Evolutionary conservation across 164 flowering plant genomes (phyloP).

Genomic region (Litsea cubeba): DNA sequence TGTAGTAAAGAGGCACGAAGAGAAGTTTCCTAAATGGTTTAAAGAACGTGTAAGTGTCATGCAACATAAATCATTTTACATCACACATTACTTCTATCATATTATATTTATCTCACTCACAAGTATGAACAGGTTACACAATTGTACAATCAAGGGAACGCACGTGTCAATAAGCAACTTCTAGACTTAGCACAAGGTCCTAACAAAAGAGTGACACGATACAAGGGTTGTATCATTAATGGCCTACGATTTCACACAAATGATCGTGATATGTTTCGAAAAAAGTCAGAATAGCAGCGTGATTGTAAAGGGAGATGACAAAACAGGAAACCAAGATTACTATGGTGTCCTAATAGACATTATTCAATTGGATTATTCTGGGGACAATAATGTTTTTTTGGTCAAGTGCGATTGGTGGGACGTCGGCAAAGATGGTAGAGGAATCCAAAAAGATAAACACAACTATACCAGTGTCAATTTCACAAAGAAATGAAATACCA

Average conservation of each 20-base stretch:
- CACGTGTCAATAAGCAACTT: neutral
- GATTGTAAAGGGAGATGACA: neutral
- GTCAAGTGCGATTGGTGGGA: neutral
- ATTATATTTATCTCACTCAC: no score
- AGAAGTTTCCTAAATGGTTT: neutral
- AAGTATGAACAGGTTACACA: no score
- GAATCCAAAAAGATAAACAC: neutral
- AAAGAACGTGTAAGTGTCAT: neutral
- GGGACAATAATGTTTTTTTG: neutral
- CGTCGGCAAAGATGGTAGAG: neutral
- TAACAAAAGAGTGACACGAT: neutral
- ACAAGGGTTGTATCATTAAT: neutral
- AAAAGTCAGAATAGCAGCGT: neutral
- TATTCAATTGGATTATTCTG: neutral
- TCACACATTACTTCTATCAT: neutral
- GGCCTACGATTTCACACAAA: neutral
- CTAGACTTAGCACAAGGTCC: no score
- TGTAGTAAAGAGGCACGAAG: neutral
- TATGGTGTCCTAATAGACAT: neutral
- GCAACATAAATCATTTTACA: no score
- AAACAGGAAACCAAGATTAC: neutral
- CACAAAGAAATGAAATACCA: neutral
- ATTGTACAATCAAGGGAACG: neutral
- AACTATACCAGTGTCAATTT: no score
- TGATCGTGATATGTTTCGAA: neutral